Base-by-base conservation (phyloP, 306 rosid genomes). In the Castanea sativa region DNA sequence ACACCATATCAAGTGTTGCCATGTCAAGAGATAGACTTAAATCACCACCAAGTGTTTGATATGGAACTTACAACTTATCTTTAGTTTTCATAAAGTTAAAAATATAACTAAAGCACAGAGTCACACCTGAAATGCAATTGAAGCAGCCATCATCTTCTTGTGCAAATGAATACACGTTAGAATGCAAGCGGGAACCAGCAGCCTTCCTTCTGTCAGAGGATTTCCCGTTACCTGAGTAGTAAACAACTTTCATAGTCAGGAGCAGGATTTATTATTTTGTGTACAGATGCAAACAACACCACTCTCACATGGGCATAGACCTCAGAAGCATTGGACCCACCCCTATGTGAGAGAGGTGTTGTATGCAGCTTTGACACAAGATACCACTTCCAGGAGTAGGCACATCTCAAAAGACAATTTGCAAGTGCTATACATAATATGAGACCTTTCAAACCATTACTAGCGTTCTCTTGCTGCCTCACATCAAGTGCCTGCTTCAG, bases 401-500 rank as follows among this genome's bases (percentile, higher is more conserved):
- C 43, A 79, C 76, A 33, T n/a, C 38, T 53, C 30, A 60, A 71
- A 78, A 21, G 60, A 38, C 56, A 53, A 51, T 53, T 33, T 65
- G 53, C 69, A 75, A 27, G 73, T 52, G 43, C 32, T 43, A 51
- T 5, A 35, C 52, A 69, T 25, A 80, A 51, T 29, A 38, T 38
- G 58, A 23, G 72, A 82, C 83, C 82, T 56, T 86, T 79, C 23
- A 63, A 85, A 77, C 76, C 59, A 64, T 71, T 80, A 58, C 87
- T 69, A 73, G 88, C 72, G 78, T 76, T 86, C 57, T 88, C 92
- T 76, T 85, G 90, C 43, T 87, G 96, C 82, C 85, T 94, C 1
- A 86, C 78, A 80, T 95, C 97, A 73, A 89, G 82, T 19, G 86
- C 93, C 78, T 94, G 99, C 83, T 89, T 94, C 87, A 92, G 87